phyloP scores from a whole-genome alignment of 306 rosid species.

The Pueraria montana region DNA sequence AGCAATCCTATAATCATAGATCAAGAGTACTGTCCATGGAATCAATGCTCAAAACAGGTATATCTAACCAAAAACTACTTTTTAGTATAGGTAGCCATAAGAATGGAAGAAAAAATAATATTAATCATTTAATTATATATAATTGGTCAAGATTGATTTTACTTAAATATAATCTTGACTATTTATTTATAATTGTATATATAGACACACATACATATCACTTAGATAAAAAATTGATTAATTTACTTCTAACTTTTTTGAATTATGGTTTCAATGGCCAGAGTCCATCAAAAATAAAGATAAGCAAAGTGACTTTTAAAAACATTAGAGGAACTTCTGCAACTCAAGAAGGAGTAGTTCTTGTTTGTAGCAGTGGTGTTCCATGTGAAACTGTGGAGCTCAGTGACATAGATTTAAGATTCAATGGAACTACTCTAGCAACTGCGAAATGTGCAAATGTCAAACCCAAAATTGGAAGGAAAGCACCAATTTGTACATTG shows the following conservation, averaged over 20 bases:
- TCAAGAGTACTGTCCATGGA: constrained; percentile 32
- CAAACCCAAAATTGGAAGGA: not conserved
- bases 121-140: not conserved
- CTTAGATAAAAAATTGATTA: not conserved
- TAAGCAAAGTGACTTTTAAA: not conserved
- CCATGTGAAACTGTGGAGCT: not conserved
- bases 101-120: not conserved
- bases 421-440: not conserved
- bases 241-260: not conserved
- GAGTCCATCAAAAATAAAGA: not conserved
- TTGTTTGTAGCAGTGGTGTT: not conserved
- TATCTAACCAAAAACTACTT: not conserved
- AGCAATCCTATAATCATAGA: constrained; percentile 18
- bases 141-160: not conserved
- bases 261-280: not conserved
- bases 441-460: not conserved
- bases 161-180: not conserved
- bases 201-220: not conserved
- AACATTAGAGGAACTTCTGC: not conserved
- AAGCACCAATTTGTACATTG: not conserved
- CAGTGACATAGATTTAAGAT: not conserved
- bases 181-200: not conserved
- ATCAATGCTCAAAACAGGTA: constrained; percentile 33
- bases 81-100: not conserved
- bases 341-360: not conserved